Conservation (phyloP, 2,329 filamentous ascomycete genomes). For the Westerdykella ornata region DNA sequence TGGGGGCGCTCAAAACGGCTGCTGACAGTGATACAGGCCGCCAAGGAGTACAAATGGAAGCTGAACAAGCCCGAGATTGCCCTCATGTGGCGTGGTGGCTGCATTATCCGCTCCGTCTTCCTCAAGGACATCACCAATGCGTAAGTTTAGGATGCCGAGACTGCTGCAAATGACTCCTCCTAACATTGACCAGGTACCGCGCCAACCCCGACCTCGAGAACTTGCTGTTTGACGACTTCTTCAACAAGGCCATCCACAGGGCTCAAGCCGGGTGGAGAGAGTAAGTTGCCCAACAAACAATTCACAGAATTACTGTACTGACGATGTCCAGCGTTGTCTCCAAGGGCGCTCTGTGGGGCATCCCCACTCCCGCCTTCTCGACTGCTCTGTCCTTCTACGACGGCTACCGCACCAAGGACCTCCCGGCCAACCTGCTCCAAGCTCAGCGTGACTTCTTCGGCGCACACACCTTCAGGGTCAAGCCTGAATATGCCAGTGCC, state of each 20-base stretch:
- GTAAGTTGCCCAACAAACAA: slow-evolving; percentile 11
- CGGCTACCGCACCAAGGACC: slow-evolving; percentile 93
- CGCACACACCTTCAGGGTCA: slow-evolving; percentile 50
- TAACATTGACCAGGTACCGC: slow-evolving; percentile 56
- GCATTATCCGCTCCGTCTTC: slow-evolving; percentile 99
- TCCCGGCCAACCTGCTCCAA: slow-evolving; percentile 97
- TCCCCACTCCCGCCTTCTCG: slow-evolving; percentile 92
- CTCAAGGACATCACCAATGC: slow-evolving; percentile 98
- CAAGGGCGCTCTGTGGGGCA: slow-evolving; percentile 88
- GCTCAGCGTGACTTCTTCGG: slow-evolving; percentile 99
- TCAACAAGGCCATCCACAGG: slow-evolving; percentile 98
- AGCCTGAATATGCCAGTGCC: slow-evolving; percentile 49
- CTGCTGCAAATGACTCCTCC: neutral
- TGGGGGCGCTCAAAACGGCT: slow-evolving; percentile 5
- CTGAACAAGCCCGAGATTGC: slow-evolving; percentile 99
- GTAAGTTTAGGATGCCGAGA: slow-evolving; percentile 10
- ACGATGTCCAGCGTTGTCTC: slow-evolving; percentile 65
- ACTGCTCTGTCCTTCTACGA: slow-evolving; percentile 98
- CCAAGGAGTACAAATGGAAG: slow-evolving; percentile 95
- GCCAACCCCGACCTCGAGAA: slow-evolving; percentile 92
- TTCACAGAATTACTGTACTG: slow-evolving; percentile 7
- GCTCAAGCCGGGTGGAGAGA: slow-evolving; percentile 59
- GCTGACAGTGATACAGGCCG: slow-evolving; percentile 55
- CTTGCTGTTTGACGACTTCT: slow-evolving; percentile 97
- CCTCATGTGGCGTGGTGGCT: slow-evolving; percentile 99